Conservation (phyloP, 2,329 filamentous ascomycete genomes). For the Pseudogymnoascus sp. region DNA sequence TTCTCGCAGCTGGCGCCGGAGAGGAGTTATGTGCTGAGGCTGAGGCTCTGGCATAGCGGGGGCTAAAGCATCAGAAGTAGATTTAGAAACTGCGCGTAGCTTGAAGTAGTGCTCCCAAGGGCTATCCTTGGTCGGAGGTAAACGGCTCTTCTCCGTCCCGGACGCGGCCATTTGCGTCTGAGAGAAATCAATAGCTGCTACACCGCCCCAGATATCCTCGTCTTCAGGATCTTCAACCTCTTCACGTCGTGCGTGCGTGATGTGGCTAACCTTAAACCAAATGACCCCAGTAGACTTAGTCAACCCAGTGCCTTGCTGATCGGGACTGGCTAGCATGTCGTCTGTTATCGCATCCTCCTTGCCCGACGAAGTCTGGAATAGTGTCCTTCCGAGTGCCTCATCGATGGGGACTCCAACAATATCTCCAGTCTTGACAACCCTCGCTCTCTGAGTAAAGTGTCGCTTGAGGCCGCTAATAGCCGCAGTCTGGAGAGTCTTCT, state of each 20-base stretch:
- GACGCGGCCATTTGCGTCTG: slow-evolving; percentile 87
- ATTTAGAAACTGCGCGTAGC: slow-evolving; percentile 55
- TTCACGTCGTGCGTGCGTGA: slow-evolving; percentile 48
- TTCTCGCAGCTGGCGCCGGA: slow-evolving; percentile 68
- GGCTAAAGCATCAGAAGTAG: slow-evolving; percentile 34
- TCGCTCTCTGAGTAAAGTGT: slow-evolving; percentile 75
- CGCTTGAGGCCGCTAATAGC: slow-evolving; percentile 80
- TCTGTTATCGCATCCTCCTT: slow-evolving; percentile 61
- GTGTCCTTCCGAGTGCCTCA: slow-evolving; percentile 68
- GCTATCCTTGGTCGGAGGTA: slow-evolving; percentile 68
- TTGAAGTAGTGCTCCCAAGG: slow-evolving; percentile 89
- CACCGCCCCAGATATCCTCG: slow-evolving; percentile 73
- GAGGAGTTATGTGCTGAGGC: slow-evolving; percentile 45
- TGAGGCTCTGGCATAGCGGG: slow-evolving; percentile 33
- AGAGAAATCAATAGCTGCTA: slow-evolving; percentile 76
- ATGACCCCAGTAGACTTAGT: slow-evolving; percentile 50
- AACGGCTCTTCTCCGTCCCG: slow-evolving; percentile 72
- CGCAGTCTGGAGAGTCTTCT: slow-evolving; percentile 75
- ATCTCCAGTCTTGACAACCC: slow-evolving; percentile 80
- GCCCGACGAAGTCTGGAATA: slow-evolving; percentile 60
- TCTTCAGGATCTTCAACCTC: slow-evolving; percentile 46
- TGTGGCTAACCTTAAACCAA: slow-evolving; percentile 86
- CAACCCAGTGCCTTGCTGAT: slow-evolving; percentile 40
- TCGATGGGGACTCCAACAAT: slow-evolving; percentile 85
- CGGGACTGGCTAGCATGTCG: slow-evolving; percentile 47